Evolutionary conservation across 305 asterid species (phyloP), one percentile per base, ranked within the genome.

Genomic region (Andrographis paniculata): DNA sequence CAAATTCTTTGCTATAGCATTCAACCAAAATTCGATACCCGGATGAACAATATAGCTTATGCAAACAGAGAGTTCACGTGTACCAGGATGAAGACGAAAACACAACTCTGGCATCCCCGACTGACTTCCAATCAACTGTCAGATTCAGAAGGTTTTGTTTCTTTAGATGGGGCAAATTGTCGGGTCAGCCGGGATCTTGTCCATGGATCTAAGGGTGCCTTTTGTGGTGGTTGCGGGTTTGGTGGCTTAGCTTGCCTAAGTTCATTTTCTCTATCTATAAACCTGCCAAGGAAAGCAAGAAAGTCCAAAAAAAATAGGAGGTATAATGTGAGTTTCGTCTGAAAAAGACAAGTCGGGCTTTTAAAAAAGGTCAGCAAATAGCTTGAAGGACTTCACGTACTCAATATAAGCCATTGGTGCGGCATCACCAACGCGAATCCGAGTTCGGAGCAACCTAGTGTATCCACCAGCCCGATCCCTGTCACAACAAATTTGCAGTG

Each of bases 401-500:
- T 85, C 98, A 23, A 86, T 89, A 55, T 86, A 89, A 27, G 98
- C 98, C 95, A 85, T 80, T 9, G 72, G 70, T 2, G 98, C 94
- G 59, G 94, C 94, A 70, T 89, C 96, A 59, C 98, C 96, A 50
- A 80, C 91, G 43, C 95, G 93, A 42, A 86, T 76, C 38, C 94
- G 75, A 42, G 98, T 82, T 39, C 94, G 80, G 21, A 89, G 94
- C 76, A 89, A 7, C 70, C 98, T 86, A 2, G 96, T 89, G 69
- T 85, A 85, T 47, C 98, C 98, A 69, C 98, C 98, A 51, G 88
- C 76, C 68, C 96, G 71, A 43, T 85, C 96, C 58, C 96, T 83
- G 79, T 42, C 45, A 56, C 27, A 50, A 61, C 12, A 10, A 52
- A 52, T 40, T 38, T 44, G 10, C 49, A 41, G 17, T 41, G 27